phyloP scores from a whole-genome alignment of 2,329 filamentous ascomycete genomes.

The Diaporthe sp. region DNA sequence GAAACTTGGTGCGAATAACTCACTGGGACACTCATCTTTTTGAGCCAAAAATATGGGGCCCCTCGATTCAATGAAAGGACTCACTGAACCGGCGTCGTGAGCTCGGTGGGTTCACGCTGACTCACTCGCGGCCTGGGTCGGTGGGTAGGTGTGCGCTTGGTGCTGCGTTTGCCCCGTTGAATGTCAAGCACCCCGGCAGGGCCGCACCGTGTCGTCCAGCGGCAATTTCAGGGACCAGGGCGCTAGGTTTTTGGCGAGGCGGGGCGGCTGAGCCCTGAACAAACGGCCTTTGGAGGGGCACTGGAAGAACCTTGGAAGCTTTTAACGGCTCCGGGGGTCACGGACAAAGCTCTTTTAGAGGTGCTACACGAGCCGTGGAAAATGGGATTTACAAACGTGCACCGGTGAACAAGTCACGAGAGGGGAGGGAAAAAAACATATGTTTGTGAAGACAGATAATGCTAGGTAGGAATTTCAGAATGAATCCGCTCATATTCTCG shows the following conservation, averaged over 20 bases:
- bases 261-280: neutral
- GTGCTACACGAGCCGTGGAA: neutral
- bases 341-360: neutral
- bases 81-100: slow-evolving; percentile 26
- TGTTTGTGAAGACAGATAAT: too few species aligned
- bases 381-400: neutral
- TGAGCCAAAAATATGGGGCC: slow-evolving; percentile 25
- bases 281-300: neutral
- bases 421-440: too few species aligned
- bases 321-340: neutral
- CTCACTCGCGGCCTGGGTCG: slow-evolving; percentile 34
- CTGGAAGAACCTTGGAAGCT: neutral
- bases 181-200: neutral
- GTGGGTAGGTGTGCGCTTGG: neutral
- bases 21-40: slow-evolving; percentile 42
- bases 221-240: slow-evolving; percentile 17
- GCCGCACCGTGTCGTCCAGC: neutral
- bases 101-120: slow-evolving; percentile 37
- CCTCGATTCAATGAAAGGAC: slow-evolving; percentile 20
- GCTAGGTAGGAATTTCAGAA: neutral
- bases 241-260: neutral
- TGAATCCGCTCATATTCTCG: neutral
- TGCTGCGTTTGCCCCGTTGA: neutral
- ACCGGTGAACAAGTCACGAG: neutral
- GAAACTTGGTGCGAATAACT: slow-evolving; percentile 35